A percentile compares a stretch with the other conserved stretches of the same genome.
phyloP scores from a whole-genome alignment of 1,139 yeast genomes.

The Zygoascus hellenicus region DNA sequence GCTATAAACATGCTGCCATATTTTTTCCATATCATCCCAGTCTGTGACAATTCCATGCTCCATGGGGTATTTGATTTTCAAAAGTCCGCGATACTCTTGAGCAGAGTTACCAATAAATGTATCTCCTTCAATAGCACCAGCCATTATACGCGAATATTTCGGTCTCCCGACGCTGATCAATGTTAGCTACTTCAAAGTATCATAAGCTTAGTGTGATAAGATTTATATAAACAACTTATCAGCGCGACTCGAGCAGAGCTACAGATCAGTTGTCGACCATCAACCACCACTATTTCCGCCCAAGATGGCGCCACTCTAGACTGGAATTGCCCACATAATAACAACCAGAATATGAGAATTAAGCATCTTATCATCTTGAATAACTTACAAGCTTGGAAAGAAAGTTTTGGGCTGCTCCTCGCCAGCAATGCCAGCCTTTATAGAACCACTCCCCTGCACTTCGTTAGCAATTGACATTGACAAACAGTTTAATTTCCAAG shows the following conservation, averaged over 20 bases:
- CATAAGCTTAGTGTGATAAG: too few species aligned
- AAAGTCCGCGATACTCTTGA: slow-evolving; percentile 67
- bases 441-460: slow-evolving; percentile 67
- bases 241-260: too few species aligned
- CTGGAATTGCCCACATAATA: too few species aligned
- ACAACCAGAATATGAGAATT: too few species aligned
- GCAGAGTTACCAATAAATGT: slow-evolving; percentile 71
- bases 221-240: too few species aligned
- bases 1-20: slow-evolving; percentile 63
- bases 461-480: slow-evolving; percentile 3
- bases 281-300: too few species aligned
- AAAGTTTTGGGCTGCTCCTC: slow-evolving; percentile 69
- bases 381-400: slow-evolving; percentile 40
- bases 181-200: background rate
- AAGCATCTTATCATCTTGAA: too few species aligned
- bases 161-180: slow-evolving; percentile 63
- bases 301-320: too few species aligned
- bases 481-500: background rate
- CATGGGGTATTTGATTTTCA: slow-evolving; percentile 65
- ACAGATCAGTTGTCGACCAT: too few species aligned
- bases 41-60: slow-evolving; percentile 75
- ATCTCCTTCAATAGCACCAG: slow-evolving; percentile 62
- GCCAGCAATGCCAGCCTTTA: slow-evolving; percentile 92
- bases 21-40: slow-evolving; percentile 80
- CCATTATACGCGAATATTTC: slow-evolving; percentile 79